These are phyloP conservation scores for Auricularia heimuer DNA, from an alignment of 768 basidiomycete species.

Conservation along the genomic window DNA sequence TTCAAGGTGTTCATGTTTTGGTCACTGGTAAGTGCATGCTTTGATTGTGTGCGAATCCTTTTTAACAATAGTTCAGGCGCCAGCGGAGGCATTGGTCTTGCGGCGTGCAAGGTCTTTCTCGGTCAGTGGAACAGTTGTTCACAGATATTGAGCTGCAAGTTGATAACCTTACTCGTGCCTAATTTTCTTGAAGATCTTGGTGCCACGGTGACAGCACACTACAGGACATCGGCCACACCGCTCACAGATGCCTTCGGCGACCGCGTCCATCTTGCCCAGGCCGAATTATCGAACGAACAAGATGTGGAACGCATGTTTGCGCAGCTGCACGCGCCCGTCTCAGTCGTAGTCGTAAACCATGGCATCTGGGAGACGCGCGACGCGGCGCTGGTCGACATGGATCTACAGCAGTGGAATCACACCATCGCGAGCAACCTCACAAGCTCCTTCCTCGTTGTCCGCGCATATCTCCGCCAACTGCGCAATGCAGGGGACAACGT, in stretches of 20 bases:
- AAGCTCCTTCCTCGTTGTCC: slow-evolving; percentile 54
- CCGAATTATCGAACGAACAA: slow-evolving; percentile 48
- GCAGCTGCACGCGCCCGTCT: slow-evolving; percentile 31
- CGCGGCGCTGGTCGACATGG: slow-evolving; percentile 45
- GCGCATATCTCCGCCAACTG: slow-evolving; percentile 47
- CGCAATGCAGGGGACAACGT: slow-evolving; percentile 25
- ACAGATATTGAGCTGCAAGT: background rate
- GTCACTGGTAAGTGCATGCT: slow-evolving; percentile 41
- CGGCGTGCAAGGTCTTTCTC: slow-evolving; percentile 46
- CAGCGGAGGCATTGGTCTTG: slow-evolving; percentile 66
- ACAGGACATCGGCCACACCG: slow-evolving; percentile 41
- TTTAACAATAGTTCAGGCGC: slow-evolving; percentile 32
- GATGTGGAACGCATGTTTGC: slow-evolving; percentile 43
- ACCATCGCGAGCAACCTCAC: slow-evolving; percentile 58
- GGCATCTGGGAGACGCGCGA: slow-evolving; percentile 39
- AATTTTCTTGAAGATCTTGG: slow-evolving; percentile 44
- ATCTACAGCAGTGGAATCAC: slow-evolving; percentile 50
- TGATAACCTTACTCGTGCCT: background rate
- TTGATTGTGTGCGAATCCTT: background rate
- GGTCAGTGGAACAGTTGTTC: slow-evolving; percentile 22
- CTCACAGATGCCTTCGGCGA: slow-evolving; percentile 30
- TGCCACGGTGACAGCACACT: slow-evolving; percentile 63
- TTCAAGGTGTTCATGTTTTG: slow-evolving; percentile 54
- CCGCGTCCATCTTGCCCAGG: slow-evolving; percentile 32
- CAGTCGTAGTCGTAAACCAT: slow-evolving; percentile 54